Conservation (phyloP, 257 asterid species). For the Solanum chmielewskii region DNA sequence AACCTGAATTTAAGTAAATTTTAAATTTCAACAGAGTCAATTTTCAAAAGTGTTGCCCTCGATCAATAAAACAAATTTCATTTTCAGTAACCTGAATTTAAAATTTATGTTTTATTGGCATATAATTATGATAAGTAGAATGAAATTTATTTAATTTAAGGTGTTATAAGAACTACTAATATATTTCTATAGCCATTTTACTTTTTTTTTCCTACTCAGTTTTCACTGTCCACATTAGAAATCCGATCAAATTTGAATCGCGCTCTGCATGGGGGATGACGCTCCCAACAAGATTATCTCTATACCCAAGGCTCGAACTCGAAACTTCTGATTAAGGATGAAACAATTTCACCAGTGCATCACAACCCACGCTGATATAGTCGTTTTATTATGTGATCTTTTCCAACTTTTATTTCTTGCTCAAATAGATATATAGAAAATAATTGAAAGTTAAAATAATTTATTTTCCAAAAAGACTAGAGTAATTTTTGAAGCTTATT, state of each 20-base stretch:
- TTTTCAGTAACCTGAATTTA: neutral
- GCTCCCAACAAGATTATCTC: too few relatives aligned
- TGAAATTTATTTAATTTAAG: neutral
- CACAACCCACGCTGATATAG: neutral
- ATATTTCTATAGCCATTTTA: neutral
- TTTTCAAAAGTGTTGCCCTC: too few relatives aligned
- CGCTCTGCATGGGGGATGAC: too few relatives aligned
- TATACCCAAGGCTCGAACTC: too few relatives aligned
- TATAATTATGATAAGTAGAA: neutral
- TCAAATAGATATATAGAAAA: neutral
- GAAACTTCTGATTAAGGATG: too few relatives aligned
- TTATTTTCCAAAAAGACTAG: neutral
- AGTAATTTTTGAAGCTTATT: neutral
- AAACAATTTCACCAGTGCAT: too few relatives aligned
- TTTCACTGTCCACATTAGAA: accelerated
- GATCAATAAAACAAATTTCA: too few relatives aligned
- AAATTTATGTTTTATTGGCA: neutral
- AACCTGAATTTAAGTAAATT: too few relatives aligned
- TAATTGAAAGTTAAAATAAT: neutral
- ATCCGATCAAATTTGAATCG: too few relatives aligned
- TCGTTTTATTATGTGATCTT: neutral
- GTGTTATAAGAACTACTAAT: neutral
- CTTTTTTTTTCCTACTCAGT: too few relatives aligned
- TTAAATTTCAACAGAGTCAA: too few relatives aligned
- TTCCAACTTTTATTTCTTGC: neutral